Base-by-base conservation (phyloP, 1,139 yeast species). In the Kodamaea anthophila region DNA sequence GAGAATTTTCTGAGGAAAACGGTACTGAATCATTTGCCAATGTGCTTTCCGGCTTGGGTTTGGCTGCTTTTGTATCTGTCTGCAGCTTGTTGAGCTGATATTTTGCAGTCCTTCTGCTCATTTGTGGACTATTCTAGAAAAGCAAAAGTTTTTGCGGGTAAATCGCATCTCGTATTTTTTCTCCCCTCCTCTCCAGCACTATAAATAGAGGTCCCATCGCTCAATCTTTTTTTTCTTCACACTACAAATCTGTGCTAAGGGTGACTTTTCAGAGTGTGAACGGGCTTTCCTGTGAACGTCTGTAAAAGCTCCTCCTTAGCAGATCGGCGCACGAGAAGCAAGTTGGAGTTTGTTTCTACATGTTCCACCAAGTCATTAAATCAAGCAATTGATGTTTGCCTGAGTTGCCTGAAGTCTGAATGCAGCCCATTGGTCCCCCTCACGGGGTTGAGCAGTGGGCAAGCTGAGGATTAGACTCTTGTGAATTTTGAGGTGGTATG, bases 251-350 rank as follows among this genome's bases (percentile, higher is more conserved):
- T 68, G 79, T 69, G 77, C 60, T 65, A 53, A 53, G 35, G 63
- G 60, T 47, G 52, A 49, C 43, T 56, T 41, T 70, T 62, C 70
- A 61, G 58, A 40, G 26, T 30, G 34, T 29, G 15, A 20, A 33
- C 51, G 56, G 61, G 57, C 57, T 58, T 44, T 43, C 21, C 44
- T 32, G 34, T 32, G 31, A 34, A 38, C 36, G 36, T 47, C 48
- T 53, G 64, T 60, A 61, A 69, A 39, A 44, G 51, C 22, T 53
- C 57, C 46, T 51, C 60, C 55, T 62, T 60, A 59, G 68, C 81
- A 69, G 74, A 52, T 76, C 81, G 80, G 73, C 80, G 82, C 83
- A 65, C 66, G 84, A 46, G 83, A 68, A 68, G 74, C 70, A 63
- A 66, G 74, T 65, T 54, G 50, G 46, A 53, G 46, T 37, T 14